A percentile compares a stretch with the other conserved stretches of the same genome.
phyloP scores from a whole-genome alignment of 495 filamentous ascomycete species.

The Penicillium daleae region DNA sequence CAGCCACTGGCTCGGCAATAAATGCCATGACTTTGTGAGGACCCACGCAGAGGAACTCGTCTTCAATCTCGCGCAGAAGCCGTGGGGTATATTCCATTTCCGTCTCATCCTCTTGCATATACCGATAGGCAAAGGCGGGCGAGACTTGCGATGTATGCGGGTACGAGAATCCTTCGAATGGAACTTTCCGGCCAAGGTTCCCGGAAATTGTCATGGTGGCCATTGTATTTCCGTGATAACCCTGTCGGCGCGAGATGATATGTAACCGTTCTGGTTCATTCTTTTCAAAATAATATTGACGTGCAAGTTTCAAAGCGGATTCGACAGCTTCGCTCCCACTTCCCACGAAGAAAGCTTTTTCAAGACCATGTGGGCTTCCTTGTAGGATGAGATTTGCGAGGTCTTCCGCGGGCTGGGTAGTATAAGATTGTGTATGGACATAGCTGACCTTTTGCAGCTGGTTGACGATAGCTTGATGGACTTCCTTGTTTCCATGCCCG shows the following conservation, averaged over 20 bases:
- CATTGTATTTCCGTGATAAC: not conserved
- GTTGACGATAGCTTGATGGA: constrained; percentile 3
- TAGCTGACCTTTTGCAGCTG: constrained; percentile 4
- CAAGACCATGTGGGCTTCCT: not conserved
- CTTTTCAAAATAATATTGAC: constrained; percentile 1
- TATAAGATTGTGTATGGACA: constrained; percentile 1
- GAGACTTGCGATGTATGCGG: constrained; percentile 1
- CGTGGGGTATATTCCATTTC: not conserved
- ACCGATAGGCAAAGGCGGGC: not conserved
- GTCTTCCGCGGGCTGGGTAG: not conserved
- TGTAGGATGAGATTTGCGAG: constrained; percentile 1
- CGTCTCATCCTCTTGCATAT: not conserved
- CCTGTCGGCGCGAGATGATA: not conserved
- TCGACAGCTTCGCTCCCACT: not conserved
- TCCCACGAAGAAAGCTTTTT: not conserved
- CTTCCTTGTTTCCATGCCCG: constrained; percentile 2
- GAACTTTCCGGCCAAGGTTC: not conserved
- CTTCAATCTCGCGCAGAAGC: not conserved
- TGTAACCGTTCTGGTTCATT: not conserved
- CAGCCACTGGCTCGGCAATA: not conserved
- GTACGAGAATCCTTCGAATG: not conserved
- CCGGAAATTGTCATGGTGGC: not conserved
- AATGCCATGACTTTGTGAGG: not conserved
- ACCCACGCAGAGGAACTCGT: not conserved
- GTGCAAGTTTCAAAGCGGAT: not conserved